A percentile compares a stretch with the other conserved stretches of the same genome.
These are phyloP conservation scores for Fusarium brachygibbosum DNA, from an alignment of 2,329 filamentous ascomycete genomes.

Conservation along the genomic window DNA sequence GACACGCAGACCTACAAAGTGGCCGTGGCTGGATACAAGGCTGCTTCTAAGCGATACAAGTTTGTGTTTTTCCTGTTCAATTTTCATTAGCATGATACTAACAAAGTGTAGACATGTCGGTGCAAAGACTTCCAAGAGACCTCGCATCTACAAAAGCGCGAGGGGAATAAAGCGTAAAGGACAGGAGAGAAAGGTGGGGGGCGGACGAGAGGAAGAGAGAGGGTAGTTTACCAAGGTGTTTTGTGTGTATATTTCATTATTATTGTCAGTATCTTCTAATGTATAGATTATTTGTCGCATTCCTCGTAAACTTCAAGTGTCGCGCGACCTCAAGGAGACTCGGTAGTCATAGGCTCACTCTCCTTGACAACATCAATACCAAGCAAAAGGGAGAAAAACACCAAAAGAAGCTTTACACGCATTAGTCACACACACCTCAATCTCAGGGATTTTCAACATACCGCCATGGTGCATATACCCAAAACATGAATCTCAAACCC, in stretches of 20 bases:
- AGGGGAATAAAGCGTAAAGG: background rate
- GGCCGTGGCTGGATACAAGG: background rate
- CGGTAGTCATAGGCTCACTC: background rate
- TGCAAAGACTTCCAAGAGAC: background rate
- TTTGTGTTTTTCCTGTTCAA: background rate
- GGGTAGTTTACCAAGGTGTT: background rate
- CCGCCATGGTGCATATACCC: constrained; percentile 37
- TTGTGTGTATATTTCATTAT: background rate
- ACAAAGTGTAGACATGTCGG: background rate
- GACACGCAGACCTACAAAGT: background rate
- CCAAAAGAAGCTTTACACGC: constrained; percentile 36
- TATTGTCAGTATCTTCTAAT: background rate
- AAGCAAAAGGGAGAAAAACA: constrained; percentile 45
- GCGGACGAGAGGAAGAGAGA: background rate
- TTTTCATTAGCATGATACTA: accelerated
- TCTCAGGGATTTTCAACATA: constrained; percentile 9
- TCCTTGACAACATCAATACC: constrained; percentile 42
- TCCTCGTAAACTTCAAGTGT: background rate
- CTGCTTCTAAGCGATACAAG: background rate
- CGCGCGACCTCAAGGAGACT: background rate
- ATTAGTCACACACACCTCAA: constrained; percentile 16
- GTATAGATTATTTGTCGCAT: background rate
- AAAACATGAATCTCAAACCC: constrained; percentile 51
- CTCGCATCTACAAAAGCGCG: background rate
- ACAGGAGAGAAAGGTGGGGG: background rate